Evolutionary conservation across 495 filamentous ascomycete genomes (phyloP).

Genomic region (Xylaria intraflava): DNA sequence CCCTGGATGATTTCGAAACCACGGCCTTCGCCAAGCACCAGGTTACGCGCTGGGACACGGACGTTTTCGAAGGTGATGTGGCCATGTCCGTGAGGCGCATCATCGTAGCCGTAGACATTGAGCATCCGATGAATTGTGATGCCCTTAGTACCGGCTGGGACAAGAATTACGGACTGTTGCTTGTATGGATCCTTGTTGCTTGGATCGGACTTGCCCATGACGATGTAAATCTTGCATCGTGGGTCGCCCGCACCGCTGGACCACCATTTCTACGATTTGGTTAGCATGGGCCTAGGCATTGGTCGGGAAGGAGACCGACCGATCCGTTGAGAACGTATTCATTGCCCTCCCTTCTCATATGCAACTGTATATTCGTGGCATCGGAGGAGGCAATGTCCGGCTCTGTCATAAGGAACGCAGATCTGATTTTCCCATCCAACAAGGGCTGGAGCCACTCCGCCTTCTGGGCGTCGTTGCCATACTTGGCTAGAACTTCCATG

Average conservation of each 20-base stretch:
- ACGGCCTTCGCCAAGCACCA: conserved; percentile 82
- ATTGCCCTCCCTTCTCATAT: conserved; percentile 71
- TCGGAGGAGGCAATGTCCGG: conserved; percentile 79
- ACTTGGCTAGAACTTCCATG: conserved; percentile 94
- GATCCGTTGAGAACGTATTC: conserved; percentile 82
- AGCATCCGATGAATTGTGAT: conserved; percentile 82
- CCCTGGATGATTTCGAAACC: conserved; percentile 98
- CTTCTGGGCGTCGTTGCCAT: conserved; percentile 87
- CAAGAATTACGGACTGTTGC: conserved; percentile 85
- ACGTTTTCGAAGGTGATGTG: conserved; percentile 83
- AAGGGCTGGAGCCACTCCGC: conserved; percentile 75
- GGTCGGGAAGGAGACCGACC: conserved; percentile 37
- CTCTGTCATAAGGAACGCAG: conserved; percentile 92
- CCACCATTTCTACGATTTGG: conserved; percentile 77
- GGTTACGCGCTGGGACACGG: conserved; percentile 66
- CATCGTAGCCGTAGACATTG: conserved; percentile 86
- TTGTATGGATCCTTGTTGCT: conserved; percentile 66
- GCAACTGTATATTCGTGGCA: conserved; percentile 80
- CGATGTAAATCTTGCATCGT: conserved; percentile 80
- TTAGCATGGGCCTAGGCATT: background rate
- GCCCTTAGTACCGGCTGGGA: conserved; percentile 66
- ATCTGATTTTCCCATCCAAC: conserved; percentile 78
- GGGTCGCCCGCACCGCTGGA: conserved; percentile 86
- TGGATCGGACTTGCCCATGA: conserved; percentile 82
- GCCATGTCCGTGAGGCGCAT: conserved; percentile 88